Percentiles rank a stretch among this genome's conserved stretches.
Conservation (phyloP, 1,139 yeast species). For the Hyphopichia fennica region DNA sequence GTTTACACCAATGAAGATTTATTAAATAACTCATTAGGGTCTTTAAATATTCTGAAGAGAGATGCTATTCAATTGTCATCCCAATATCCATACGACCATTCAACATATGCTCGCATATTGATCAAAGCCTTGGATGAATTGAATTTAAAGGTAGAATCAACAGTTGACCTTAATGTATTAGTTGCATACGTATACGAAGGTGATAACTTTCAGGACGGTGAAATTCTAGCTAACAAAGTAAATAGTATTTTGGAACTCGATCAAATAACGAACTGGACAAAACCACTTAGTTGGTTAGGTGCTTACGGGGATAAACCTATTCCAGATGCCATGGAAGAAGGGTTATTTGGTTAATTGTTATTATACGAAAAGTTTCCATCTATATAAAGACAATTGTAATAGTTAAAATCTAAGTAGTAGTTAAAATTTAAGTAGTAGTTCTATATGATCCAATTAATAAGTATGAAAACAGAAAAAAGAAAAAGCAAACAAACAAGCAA, state of each 20-base stretch:
- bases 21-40: slow-evolving; percentile 30
- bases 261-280: slow-evolving; percentile 29
- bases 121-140: slow-evolving; percentile 8
- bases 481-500: too few relatives aligned
- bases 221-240: slow-evolving; percentile 46
- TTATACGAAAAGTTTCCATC: too few relatives aligned
- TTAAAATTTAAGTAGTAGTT: neutral
- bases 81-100: slow-evolving; percentile 11
- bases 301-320: slow-evolving; percentile 74
- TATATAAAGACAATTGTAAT: too few relatives aligned
- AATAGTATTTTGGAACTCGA: slow-evolving; percentile 21
- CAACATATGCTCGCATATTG: slow-evolving; percentile 9
- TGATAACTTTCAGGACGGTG: slow-evolving; percentile 79
- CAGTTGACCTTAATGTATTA: slow-evolving; percentile 22
- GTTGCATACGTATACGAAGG: slow-evolving; percentile 80
- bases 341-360: slow-evolving; percentile 57
- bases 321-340: slow-evolving; percentile 73
- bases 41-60: slow-evolving; percentile 19
- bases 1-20: slow-evolving; percentile 34
- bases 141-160: slow-evolving; percentile 7
- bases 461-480: too few relatives aligned
- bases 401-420: too few relatives aligned
- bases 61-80: slow-evolving; percentile 7
- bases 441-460: neutral
- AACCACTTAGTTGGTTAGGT: slow-evolving; percentile 82